phyloP scores from a whole-genome alignment of 176 grass and related monocot genomes.

The Oryza meyeriana region DNA sequence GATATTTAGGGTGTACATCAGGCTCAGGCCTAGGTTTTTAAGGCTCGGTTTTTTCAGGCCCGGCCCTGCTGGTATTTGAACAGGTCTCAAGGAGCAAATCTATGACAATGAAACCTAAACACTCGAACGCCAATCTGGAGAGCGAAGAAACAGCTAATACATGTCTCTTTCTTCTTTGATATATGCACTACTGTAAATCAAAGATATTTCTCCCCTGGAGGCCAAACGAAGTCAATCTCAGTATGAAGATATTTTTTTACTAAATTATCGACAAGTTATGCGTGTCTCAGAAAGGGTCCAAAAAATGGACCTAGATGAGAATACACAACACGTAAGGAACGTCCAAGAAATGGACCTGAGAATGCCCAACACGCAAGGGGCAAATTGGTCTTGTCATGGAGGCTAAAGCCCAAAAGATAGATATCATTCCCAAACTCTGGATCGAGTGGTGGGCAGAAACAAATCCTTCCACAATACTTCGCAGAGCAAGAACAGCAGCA shows the following conservation, averaged over 20 bases:
- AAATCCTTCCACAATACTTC: constrained; percentile 14
- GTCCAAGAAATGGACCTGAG: constrained; percentile 29
- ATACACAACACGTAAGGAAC: neutral
- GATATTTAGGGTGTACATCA: too few species aligned
- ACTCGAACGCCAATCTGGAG: neutral
- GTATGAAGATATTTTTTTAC: neutral
- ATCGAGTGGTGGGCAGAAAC: constrained; percentile 38
- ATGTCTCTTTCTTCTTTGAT: neutral
- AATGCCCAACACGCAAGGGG: constrained; percentile 42
- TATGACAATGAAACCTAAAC: neutral
- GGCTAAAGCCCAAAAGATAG: constrained; percentile 21
- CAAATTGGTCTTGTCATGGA: constrained; percentile 31
- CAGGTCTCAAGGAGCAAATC: neutral
- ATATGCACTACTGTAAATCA: neutral
- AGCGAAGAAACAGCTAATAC: neutral
- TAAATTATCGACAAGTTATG: neutral
- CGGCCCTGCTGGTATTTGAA: too few species aligned
- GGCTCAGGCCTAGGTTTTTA: too few species aligned
- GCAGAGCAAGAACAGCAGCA: constrained; percentile 32
- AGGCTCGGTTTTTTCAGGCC: too few species aligned
- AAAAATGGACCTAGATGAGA: neutral
- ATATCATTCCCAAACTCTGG: constrained; percentile 37
- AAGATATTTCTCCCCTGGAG: neutral
- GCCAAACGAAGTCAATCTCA: neutral
- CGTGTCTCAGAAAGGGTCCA: neutral